Base-by-base conservation (phyloP, 441 rosid species). In the Jatropha multifida region DNA sequence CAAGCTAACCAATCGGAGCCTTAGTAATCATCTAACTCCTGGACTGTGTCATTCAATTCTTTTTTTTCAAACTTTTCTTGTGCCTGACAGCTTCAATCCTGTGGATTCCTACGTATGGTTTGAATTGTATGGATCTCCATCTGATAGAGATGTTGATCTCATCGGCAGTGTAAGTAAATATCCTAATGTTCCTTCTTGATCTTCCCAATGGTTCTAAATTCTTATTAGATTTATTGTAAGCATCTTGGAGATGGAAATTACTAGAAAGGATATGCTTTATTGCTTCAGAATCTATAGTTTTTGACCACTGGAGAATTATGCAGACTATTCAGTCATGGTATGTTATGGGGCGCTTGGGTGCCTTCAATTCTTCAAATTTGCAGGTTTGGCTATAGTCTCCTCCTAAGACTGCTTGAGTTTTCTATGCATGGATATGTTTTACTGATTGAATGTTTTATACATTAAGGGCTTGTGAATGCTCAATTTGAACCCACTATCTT, bases 241-340 rank as follows among this genome's bases (percentile, higher is more conserved):
- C 69, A 42, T 56, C 55, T 68, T 59, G 65, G 64, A 67, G 44
- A 46, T 48, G 4, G 61, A 68, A 55, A 46, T 7, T 52, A 37
- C 62, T 52, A 7, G 72, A 20, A 32, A 69, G 9, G 20, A 32
- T 51, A 51, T 68, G 60, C 23, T 37, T 52, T 38, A 15, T 54
- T 3, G 32, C 44, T 3, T 68, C 18, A 26, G 11, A 52, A 32
- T 75, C 42, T 32, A 23, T 18, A 55, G 42, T 68, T 32, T n/a
- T 56, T 77, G 40, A 60, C 18, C 17, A 20, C 20, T 20, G 38
- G 37, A 63, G 44, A 37, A 15, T 52, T 58, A 18, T 83, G 81
- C 94, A 95, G 99, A 91, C 86, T 70, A 85, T 93, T 78, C 98
- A 91, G 77, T 87, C 99, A 20, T 93, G 97, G 98, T 91, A 95